Base-by-base conservation (phyloP, 2,329 filamentous ascomycete species). In the Talaromyces sp. region DNA sequence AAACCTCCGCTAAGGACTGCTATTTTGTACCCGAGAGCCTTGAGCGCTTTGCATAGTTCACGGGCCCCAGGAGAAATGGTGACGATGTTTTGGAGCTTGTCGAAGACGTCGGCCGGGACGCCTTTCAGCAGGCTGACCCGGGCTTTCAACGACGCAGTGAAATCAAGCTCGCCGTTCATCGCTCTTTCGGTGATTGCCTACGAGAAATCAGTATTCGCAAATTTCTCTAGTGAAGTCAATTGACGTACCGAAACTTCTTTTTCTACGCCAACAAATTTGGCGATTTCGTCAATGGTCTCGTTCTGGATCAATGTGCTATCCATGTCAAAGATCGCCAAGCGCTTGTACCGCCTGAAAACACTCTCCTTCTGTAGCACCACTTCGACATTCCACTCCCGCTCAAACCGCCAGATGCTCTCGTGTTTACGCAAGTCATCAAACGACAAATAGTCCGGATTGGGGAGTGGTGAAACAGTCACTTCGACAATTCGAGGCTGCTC, bases 261-360 rank as follows among this genome's bases (percentile, higher is more conserved):
- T 69, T 91, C 87, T n/a, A 96, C 84, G 59, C 92, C 91, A 1
- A 96, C 86, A 40, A 89, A 89, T 60, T 89, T 87, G 3, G 95
- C 95, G 62, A 99, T 88, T 70, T 98, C 88, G 76, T 99, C 95
- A 73, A 99, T 98, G 65, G 97, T 93, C 79, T 99, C 95, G 76
- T 99, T 93, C 60, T 93, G 90, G 74, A 99, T 98, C 64, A 99
- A 84, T 0, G 95, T 99, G 76, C 90, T 95, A 79, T 99, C 95
- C 95, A 99, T 99, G 76, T 99, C 95, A 72, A 99, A 99, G 35
- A 97, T 91, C 3, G 93, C 92, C 11, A 98, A 82, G 8, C 93
- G 86, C 67, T 93, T 93, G 76, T 96, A 86, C 31, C 88, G 84
- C 63, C 92, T 83, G 81, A 88, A 92, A 35, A 93, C 81, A 33